These are phyloP conservation scores for Calonectria naviculata DNA, from an alignment of 2,329 filamentous ascomycete species.

Conservation along the genomic window DNA sequence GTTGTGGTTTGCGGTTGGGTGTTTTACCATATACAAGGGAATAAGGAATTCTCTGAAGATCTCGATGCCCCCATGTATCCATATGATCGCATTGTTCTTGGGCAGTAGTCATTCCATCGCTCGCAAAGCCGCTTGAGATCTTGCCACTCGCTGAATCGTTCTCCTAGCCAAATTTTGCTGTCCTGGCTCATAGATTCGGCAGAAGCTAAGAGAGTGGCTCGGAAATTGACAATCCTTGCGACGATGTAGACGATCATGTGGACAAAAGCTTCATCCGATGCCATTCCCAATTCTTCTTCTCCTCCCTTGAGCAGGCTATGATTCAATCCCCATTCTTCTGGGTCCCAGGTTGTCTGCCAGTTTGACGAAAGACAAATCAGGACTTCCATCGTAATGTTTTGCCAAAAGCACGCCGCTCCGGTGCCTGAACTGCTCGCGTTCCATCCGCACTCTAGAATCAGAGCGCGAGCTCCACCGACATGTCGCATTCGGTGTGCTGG, in stretches of 20 bases:
- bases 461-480: constrained; percentile 83
- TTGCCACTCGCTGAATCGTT: constrained; percentile 81
- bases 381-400: constrained; percentile 92
- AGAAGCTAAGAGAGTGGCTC: constrained; percentile 73
- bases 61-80: constrained; percentile 79
- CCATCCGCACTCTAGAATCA: constrained; percentile 93
- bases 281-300: constrained; percentile 59
- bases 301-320: constrained; percentile 65
- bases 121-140: constrained; percentile 84
- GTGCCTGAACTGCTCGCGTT: constrained; percentile 82
- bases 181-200: constrained; percentile 68
- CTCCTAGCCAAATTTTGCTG: constrained; percentile 72
- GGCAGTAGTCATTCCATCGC: constrained; percentile 82
- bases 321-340: constrained; percentile 89
- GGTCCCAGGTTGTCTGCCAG: constrained; percentile 89
- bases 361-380: constrained; percentile 88
- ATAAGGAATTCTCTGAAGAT: constrained; percentile 76
- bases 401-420: constrained; percentile 91
- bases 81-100: constrained; percentile 88
- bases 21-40: constrained; percentile 84
- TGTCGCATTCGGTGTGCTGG: constrained; percentile 88
- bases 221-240: constrained; percentile 88
- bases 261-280: constrained; percentile 86
- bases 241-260: constrained; percentile 90
- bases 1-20: not conserved